Base-by-base conservation (phyloP, 345 rosid species). In the Camelina sativa region DNA sequence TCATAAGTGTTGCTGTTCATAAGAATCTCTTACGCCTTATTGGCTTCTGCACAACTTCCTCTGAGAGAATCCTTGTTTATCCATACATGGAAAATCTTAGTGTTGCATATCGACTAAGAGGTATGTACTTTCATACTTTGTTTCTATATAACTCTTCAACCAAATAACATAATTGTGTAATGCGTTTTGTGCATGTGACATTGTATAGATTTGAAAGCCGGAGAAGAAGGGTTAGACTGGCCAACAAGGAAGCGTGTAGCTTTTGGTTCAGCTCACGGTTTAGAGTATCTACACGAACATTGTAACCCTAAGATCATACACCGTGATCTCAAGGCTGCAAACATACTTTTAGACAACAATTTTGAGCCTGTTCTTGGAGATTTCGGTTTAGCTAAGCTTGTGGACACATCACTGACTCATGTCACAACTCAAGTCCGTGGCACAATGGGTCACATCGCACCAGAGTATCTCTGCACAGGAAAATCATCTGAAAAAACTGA, bases 371-470 rank as follows among this genome's bases (percentile, higher is more conserved):
- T 93, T 80, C 90, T 93, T 50, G 87, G 97, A 66, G 98, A 91
- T 74, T 91, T 91, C 10, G 97, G 98, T 64, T 66, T 93, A 51
- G 91, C 92, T 17, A 91, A 81, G 84, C 80, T 79, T 28, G 90
- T 88, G 7, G 98, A 93, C 50, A 55, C 86, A 9, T 85, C 84
- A 6, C 13, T 73, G 69, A 93, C 98, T 69, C 94, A 91, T 73
- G 86, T 93, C 48, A 93, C 98, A 51, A 91, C 98, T 53, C 97
- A 89, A 80, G 77, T 91, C 46, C 86, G 98, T 6, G 98, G 98
- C 17, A 93, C 98, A 65, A 88, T 88, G 91, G 96, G 98, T 15
- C 97, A 93, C 77, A 91, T 93, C 9, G 98, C 98, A 3, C 98
- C 98, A 10, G 98, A 93, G 66, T 91, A 93, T 71, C 77, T 93